Percentiles rank a stretch among this genome's conserved stretches.
Conservation (phyloP, 169 alveolate species). For the Perkinsus marinus region DNA sequence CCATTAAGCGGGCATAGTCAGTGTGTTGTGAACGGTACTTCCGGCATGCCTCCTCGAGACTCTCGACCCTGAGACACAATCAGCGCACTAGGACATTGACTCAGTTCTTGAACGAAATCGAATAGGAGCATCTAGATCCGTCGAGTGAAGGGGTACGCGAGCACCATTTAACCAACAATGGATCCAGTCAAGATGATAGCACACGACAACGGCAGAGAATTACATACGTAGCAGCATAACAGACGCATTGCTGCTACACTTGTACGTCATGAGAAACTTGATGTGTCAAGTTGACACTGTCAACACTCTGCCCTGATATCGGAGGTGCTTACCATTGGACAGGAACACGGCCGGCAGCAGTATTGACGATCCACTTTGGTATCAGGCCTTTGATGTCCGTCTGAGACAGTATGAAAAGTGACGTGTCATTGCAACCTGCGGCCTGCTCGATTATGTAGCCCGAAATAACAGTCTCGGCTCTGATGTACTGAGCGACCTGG, state of each 20-base stretch:
- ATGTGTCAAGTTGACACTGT: too few species aligned
- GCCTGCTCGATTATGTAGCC: slow-evolving; percentile 38
- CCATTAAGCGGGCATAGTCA: background rate
- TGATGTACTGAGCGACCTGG: slow-evolving; percentile 5
- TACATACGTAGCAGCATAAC: too few species aligned
- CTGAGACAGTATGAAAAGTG: slow-evolving; percentile 37
- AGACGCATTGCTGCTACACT: too few species aligned
- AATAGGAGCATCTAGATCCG: too few species aligned
- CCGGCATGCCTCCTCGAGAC: background rate
- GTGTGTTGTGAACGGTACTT: background rate
- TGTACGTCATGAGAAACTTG: too few species aligned
- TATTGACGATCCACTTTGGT: slow-evolving; percentile 42
- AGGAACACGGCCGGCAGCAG: slow-evolving; percentile 44
- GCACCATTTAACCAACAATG: too few species aligned
- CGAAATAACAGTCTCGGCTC: slow-evolving; percentile 50
- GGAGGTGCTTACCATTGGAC: slow-evolving; percentile 48
- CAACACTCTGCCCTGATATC: too few species aligned
- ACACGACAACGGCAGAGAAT: too few species aligned
- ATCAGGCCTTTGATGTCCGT: slow-evolving; percentile 49
- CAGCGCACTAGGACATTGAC: too few species aligned
- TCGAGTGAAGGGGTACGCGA: too few species aligned
- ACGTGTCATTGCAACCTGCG: slow-evolving; percentile 16
- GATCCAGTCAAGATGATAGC: too few species aligned
- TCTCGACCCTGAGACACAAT: background rate
- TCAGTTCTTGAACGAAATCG: too few species aligned